phyloP scores from a whole-genome alignment of 2,329 filamentous ascomycete genomes.

The Kalmusia sp. region DNA sequence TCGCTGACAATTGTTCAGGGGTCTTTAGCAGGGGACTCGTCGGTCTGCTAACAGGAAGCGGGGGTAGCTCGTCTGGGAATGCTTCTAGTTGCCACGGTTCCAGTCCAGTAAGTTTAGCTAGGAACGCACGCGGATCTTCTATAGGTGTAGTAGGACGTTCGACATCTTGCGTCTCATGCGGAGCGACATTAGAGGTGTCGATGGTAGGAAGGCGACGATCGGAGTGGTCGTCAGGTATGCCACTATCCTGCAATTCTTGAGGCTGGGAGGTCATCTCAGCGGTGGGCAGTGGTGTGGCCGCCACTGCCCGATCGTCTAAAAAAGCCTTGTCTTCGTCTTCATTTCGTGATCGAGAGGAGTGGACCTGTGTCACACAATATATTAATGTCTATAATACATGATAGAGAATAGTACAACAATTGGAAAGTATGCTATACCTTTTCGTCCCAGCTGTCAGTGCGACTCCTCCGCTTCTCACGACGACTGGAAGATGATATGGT shows the following conservation, averaged over 20 bases:
- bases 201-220: constrained; percentile 37
- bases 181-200: constrained; percentile 29
- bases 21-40: constrained; percentile 33
- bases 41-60: constrained; percentile 39
- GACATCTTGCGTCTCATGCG: constrained; percentile 24
- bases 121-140: constrained; percentile 41
- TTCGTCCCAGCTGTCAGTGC: constrained; percentile 41
- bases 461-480: constrained; percentile 52
- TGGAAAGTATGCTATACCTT: constrained; percentile 47
- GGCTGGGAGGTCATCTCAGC: constrained; percentile 33
- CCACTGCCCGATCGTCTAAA: constrained; percentile 70
- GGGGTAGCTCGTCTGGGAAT: constrained; percentile 44
- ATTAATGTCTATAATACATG: constrained; percentile 20
- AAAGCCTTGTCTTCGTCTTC: constrained; percentile 61
- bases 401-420: constrained; percentile 31
- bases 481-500: constrained; percentile 43
- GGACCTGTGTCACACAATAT: constrained; percentile 35
- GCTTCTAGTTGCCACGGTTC: constrained; percentile 44
- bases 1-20: constrained; percentile 32
- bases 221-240: constrained; percentile 41
- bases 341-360: constrained; percentile 35
- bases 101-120: constrained; percentile 44
- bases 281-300: constrained; percentile 55
- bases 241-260: constrained; percentile 32
- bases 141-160: constrained; percentile 42